These are phyloP conservation scores for Aspergillus diversus DNA, from an alignment of 495 filamentous ascomycete genomes.

Conservation along the genomic window DNA sequence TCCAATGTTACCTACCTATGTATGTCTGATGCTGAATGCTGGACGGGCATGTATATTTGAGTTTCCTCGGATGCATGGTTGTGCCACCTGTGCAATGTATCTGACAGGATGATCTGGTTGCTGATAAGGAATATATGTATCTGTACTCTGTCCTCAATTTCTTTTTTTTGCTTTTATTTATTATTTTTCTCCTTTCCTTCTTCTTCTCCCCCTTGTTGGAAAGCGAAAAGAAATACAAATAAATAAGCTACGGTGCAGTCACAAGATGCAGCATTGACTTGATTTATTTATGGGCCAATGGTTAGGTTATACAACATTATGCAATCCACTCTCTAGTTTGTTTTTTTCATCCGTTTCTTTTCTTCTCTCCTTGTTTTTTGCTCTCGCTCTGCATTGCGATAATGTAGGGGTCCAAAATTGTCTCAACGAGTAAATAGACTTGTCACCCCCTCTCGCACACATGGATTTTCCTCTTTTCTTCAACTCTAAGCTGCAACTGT, in stretches of 20 bases:
- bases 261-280: background rate
- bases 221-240: background rate
- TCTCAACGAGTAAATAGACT: slow-evolving; percentile 2
- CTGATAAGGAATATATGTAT: background rate
- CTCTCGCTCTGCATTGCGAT: slow-evolving; percentile 8
- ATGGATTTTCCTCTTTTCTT: background rate
- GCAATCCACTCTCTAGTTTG: slow-evolving; percentile 20
- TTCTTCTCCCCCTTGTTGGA: too few species aligned
- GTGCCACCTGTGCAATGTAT: slow-evolving; percentile 8
- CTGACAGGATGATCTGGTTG: slow-evolving; percentile 7
- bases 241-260: background rate
- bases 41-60: background rate
- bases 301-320: slow-evolving; percentile 23
- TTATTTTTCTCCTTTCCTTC: too few species aligned
- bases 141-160: background rate
- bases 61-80: slow-evolving; percentile 7
- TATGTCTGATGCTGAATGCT: background rate
- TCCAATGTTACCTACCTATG: background rate
- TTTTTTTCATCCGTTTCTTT: slow-evolving; percentile 4
- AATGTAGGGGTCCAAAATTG: slow-evolving; percentile 10
- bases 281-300: background rate
- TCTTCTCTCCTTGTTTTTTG: slow-evolving; percentile 14
- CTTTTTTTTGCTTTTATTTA: too few species aligned
- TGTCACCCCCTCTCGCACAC: background rate
- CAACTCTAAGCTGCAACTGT: background rate